phyloP scores from a whole-genome alignment of 495 filamentous ascomycete genomes.

The Penicillium antarcticum region DNA sequence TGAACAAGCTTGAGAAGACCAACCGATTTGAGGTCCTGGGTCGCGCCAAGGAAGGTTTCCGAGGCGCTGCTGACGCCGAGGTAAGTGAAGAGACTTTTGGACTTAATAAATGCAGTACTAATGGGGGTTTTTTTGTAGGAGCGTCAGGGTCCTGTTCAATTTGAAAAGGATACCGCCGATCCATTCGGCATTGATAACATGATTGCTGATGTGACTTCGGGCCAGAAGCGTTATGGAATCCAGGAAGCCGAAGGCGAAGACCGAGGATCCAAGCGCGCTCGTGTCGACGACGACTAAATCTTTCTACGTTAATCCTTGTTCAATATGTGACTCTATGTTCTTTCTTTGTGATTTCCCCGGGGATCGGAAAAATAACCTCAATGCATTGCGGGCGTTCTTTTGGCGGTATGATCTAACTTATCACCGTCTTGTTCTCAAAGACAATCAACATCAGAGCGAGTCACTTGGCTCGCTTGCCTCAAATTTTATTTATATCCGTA shows the following conservation, averaged over 20 bases:
- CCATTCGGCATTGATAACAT: slow-evolving; percentile 93
- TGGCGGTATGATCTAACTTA: slow-evolving; percentile 10
- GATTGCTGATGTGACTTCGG: slow-evolving; percentile 70
- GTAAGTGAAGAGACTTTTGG: slow-evolving; percentile 41
- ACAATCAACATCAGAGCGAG: slow-evolving; percentile 4
- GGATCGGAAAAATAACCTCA: slow-evolving; percentile 8
- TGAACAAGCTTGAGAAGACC: slow-evolving; percentile 81
- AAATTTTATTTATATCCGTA: not conserved
- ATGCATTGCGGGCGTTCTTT: slow-evolving; percentile 31
- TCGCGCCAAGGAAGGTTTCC: slow-evolving; percentile 82
- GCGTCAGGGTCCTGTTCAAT: slow-evolving; percentile 91
- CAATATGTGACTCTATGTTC: slow-evolving; percentile 1
- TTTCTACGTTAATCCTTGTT: slow-evolving; percentile 2
- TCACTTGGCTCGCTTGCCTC: not conserved
- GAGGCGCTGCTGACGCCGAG: slow-evolving; percentile 84
- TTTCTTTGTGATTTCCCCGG: slow-evolving; percentile 1
- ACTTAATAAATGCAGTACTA: slow-evolving; percentile 13
- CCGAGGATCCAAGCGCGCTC: slow-evolving; percentile 69
- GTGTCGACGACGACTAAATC: slow-evolving; percentile 69
- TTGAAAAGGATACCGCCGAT: slow-evolving; percentile 87
- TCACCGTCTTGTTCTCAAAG: slow-evolving; percentile 6
- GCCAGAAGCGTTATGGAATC: slow-evolving; percentile 80
- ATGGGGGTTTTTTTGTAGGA: slow-evolving; percentile 43
- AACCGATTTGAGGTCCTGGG: slow-evolving; percentile 84
- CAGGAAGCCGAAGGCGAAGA: slow-evolving; percentile 62